phyloP scores from a whole-genome alignment of 768 basidiomycete species.

The Russula abietina region DNA sequence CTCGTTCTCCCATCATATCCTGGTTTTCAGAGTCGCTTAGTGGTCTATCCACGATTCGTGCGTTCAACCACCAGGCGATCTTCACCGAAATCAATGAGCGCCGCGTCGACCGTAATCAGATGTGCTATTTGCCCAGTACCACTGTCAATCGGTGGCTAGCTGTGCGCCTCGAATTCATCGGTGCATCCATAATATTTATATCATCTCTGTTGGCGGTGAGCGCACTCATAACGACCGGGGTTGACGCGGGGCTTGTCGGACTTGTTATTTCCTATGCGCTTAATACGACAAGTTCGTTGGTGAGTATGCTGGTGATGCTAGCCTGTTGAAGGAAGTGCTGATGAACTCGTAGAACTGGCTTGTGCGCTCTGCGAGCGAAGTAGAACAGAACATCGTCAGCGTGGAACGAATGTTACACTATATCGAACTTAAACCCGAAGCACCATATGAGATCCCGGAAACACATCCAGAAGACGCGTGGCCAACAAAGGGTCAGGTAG shows the following conservation, averaged over 20 bases:
- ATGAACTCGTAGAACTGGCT: slow-evolving; percentile 60
- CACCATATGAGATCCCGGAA: slow-evolving; percentile 61
- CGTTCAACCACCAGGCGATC: slow-evolving; percentile 62
- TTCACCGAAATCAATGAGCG: slow-evolving; percentile 66
- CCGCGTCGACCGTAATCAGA: slow-evolving; percentile 80
- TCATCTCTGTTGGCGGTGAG: slow-evolving; percentile 61
- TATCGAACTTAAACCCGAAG: slow-evolving; percentile 65
- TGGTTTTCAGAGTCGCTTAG: slow-evolving; percentile 76
- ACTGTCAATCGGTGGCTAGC: slow-evolving; percentile 81
- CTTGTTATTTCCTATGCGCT: slow-evolving; percentile 80
- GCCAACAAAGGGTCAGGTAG: slow-evolving; percentile 69
- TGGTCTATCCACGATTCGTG: slow-evolving; percentile 78
- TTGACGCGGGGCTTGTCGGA: slow-evolving; percentile 86
- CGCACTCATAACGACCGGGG: slow-evolving; percentile 66
- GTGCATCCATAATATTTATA: slow-evolving; percentile 70
- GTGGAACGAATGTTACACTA: slow-evolving; percentile 87
- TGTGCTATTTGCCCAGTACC: slow-evolving; percentile 56
- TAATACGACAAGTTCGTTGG: slow-evolving; percentile 76
- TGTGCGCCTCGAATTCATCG: slow-evolving; percentile 77
- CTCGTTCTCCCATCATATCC: slow-evolving; percentile 86
- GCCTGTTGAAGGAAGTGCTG: background rate
- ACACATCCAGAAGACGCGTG: slow-evolving; percentile 50
- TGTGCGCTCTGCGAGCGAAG: slow-evolving; percentile 76
- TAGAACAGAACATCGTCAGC: slow-evolving; percentile 86
- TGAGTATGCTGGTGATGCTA: slow-evolving; percentile 33